phyloP scores from a whole-genome alignment of 208 protist genomes.

The Crithidia mellificae region DNA sequence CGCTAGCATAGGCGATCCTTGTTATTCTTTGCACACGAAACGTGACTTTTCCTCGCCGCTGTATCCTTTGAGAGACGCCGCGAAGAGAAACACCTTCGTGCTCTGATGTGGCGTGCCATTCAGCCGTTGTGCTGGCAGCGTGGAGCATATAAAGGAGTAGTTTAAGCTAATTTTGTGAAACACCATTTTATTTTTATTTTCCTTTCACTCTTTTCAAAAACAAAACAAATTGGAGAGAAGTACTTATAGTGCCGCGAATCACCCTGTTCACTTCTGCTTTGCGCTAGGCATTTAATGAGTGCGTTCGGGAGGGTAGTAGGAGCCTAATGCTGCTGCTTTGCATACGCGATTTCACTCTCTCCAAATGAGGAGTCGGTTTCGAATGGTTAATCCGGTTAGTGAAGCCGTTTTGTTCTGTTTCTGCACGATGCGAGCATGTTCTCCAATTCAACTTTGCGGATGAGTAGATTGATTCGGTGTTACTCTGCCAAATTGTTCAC shows the following conservation, averaged over 20 bases:
- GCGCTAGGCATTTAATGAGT: no score
- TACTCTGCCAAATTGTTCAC: no score
- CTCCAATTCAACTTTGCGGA: no score
- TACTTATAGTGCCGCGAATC: background rate
- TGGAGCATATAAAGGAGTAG: background rate
- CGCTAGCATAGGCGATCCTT: background rate
- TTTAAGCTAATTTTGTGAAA: constrained; percentile 5
- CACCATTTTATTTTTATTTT: constrained; percentile 11
- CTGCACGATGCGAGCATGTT: no score
- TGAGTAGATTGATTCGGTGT: no score
- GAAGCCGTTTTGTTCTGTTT: no score
- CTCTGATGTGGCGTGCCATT: constrained; percentile 1
- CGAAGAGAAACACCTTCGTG: background rate
- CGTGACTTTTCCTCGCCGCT: background rate
- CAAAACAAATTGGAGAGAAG: background rate
- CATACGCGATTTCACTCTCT: no score
- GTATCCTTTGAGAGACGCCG: background rate
- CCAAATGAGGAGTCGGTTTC: no score
- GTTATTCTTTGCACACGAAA: constrained; percentile 3
- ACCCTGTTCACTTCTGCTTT: no score
- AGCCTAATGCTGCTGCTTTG: no score
- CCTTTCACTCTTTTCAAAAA: constrained; percentile 86
- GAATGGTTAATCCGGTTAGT: no score
- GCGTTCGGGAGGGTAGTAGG: no score
- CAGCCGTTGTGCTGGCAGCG: background rate